phyloP scores from a whole-genome alignment of 768 basidiomycete genomes.

The Podaxis mareebaensis region DNA sequence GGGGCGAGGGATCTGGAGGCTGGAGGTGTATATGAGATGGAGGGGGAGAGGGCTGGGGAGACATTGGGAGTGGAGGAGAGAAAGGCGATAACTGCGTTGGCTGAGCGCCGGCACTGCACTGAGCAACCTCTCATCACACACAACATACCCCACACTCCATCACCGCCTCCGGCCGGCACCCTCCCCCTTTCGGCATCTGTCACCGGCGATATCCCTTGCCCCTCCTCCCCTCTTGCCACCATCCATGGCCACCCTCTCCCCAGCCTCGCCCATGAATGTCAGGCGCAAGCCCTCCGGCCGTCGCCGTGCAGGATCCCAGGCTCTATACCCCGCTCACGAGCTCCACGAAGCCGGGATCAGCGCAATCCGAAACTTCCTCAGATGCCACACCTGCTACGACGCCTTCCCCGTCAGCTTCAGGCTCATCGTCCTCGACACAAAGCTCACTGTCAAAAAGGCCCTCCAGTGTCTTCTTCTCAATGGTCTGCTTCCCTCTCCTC shows the following conservation, averaged over 20 bases:
- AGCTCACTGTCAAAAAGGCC: slow-evolving; percentile 94
- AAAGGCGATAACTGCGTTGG: background rate
- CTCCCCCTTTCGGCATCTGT: background rate
- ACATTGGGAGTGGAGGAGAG: background rate
- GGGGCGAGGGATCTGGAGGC: slow-evolving; percentile 27
- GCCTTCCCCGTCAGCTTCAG: slow-evolving; percentile 97
- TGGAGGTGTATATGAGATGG: slow-evolving; percentile 18
- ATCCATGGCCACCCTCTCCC: slow-evolving; percentile 48
- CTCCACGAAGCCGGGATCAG: slow-evolving; percentile 69
- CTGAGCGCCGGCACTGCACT: slow-evolving; percentile 1
- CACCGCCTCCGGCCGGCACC: background rate
- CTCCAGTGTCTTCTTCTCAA: slow-evolving; percentile 85
- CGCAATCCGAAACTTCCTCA: slow-evolving; percentile 80
- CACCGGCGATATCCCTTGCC: background rate
- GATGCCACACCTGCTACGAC: slow-evolving; percentile 87
- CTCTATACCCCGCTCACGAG: slow-evolving; percentile 48
- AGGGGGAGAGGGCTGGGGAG: background rate
- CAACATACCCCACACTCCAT: background rate
- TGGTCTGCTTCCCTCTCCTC: slow-evolving; percentile 39
- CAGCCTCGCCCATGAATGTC: slow-evolving; percentile 48
- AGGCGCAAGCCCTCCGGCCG: slow-evolving; percentile 60
- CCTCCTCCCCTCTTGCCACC: slow-evolving; percentile 20
- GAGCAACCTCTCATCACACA: background rate
- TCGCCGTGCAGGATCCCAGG: slow-evolving; percentile 54
- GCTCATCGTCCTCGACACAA: slow-evolving; percentile 94